These are phyloP conservation scores for Plasmodium inui DNA, from an alignment of 169 alveolate genomes.

Conservation along the genomic window DNA sequence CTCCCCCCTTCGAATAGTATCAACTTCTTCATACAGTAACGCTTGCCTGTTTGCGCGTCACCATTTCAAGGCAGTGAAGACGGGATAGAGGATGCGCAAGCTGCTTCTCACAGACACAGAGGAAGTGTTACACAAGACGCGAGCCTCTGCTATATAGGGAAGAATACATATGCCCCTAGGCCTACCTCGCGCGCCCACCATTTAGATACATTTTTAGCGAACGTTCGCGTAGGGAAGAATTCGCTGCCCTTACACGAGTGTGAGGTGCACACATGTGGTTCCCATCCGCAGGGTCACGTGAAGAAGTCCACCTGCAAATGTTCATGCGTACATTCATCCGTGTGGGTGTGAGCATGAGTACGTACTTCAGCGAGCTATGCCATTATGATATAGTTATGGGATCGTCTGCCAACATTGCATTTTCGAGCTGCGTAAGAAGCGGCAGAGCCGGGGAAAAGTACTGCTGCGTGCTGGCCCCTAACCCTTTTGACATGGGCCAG, in stretches of 20 bases:
- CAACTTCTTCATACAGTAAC: not conserved
- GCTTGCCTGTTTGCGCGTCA: not conserved
- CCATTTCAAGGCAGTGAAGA: not conserved
- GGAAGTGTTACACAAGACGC: not conserved
- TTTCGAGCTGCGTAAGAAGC: not conserved
- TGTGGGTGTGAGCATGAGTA: not conserved
- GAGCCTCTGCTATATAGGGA: not conserved
- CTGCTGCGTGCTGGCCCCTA: not conserved
- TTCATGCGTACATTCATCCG: not conserved
- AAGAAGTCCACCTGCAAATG: not conserved
- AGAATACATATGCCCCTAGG: not conserved
- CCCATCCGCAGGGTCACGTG: not conserved
- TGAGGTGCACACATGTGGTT: not conserved
- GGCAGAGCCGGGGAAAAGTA: not conserved
- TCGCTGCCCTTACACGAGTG: not conserved
- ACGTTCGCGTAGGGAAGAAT: not conserved
- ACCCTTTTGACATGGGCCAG: not conserved
- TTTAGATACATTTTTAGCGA: not conserved
- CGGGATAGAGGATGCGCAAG: not conserved
- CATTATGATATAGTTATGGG: not conserved
- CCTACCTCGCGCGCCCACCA: not conserved
- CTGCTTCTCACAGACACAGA: not conserved
- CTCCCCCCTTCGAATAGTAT: not conserved
- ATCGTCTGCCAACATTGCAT: not conserved
- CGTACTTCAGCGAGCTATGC: not conserved